phyloP scores from a whole-genome alignment of 2,329 filamentous ascomycete genomes.

The Colletotrichum tropicale region DNA sequence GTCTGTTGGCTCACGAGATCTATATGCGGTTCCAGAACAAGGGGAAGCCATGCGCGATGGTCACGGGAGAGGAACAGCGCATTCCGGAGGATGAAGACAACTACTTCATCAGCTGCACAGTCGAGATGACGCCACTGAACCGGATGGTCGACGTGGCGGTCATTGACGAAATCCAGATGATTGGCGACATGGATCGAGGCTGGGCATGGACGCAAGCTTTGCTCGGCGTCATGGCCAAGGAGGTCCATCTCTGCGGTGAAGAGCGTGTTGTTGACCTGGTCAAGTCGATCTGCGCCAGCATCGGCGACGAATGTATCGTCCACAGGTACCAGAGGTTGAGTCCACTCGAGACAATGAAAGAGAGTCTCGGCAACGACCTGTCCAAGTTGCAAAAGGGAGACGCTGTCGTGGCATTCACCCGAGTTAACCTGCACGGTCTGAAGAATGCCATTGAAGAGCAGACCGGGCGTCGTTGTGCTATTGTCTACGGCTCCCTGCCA shows the following conservation, averaged over 20 bases:
- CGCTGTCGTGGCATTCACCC: constrained; percentile 85
- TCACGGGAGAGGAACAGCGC: constrained; percentile 91
- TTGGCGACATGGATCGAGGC: constrained; percentile 78
- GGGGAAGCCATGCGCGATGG: constrained; percentile 75
- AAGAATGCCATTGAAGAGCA: constrained; percentile 77
- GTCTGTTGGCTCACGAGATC: constrained; percentile 92
- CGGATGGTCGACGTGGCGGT: constrained; percentile 81
- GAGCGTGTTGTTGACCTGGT: constrained; percentile 81
- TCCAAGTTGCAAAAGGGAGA: constrained; percentile 82
- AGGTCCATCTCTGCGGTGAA: constrained; percentile 94
- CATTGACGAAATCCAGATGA: constrained; percentile 99
- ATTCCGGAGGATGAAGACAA: constrained; percentile 62
- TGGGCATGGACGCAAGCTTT: constrained; percentile 96
- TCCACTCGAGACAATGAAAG: constrained; percentile 69
- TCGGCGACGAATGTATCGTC: constrained; percentile 82
- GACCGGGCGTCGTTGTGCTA: constrained; percentile 83
- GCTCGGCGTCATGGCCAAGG: constrained; percentile 83
- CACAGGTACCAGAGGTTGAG: constrained; percentile 86
- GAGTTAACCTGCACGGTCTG: constrained; percentile 79
- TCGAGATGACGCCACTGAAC: constrained; percentile 79
- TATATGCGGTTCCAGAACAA: constrained; percentile 84
- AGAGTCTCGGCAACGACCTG: constrained; percentile 69
- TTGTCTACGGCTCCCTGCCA: constrained; percentile 90
- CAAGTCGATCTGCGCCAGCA: constrained; percentile 74
- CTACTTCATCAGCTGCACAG: constrained; percentile 83